Evolutionary conservation across 306 rosid genomes (phyloP), one percentile per base, ranked within the genome.

Genomic region (Inga laurina): DNA sequence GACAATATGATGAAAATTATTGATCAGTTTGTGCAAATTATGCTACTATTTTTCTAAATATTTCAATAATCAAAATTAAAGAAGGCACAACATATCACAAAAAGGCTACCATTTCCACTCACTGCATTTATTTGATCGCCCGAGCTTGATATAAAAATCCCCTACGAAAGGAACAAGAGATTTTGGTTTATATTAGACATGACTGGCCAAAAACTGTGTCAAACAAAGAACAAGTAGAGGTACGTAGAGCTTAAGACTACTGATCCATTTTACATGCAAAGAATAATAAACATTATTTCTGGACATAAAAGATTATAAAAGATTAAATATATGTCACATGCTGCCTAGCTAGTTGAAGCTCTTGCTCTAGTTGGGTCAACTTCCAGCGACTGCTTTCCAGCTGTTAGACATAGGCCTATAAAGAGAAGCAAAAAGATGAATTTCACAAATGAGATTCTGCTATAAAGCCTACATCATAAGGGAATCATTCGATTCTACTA

Each of bases 301-400:
- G 71, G 43, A 15, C 71, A 30, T 13, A 0, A 32, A 14, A 74
- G 71, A 81, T 19, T 62, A 30, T 13, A 0, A 32, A 14, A 74
- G 71, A 81, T 19, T 62, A 62, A 76, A 66, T 49, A 72, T 81
- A 78, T 59, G 67, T 76, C 80, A 96, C 99, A 97, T 96, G 99
- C 85, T 94, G 97, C 54, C 99, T 85, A 22, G 99, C 99, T 80
- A 98, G 91, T 84, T 94, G 99, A 76, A 96, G 99, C 94, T 96
- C 99, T 86, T 96, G 99, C 91, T 96, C 99, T 57, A 96, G 88
- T 74, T 94, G 97, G 62, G 95, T 96, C 84, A 96, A 82, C 91
- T 96, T 96, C 90, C 94, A 89, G 66, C 99, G 97, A 88, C 99
- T 96, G 81, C 92, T 94, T 88, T 96, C 99, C 85, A 96, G 75